A percentile compares a stretch with the other conserved stretches of the same genome.
These are phyloP conservation scores for Tephrocybe rancida DNA, from an alignment of 768 basidiomycete species.

Conservation along the genomic window DNA sequence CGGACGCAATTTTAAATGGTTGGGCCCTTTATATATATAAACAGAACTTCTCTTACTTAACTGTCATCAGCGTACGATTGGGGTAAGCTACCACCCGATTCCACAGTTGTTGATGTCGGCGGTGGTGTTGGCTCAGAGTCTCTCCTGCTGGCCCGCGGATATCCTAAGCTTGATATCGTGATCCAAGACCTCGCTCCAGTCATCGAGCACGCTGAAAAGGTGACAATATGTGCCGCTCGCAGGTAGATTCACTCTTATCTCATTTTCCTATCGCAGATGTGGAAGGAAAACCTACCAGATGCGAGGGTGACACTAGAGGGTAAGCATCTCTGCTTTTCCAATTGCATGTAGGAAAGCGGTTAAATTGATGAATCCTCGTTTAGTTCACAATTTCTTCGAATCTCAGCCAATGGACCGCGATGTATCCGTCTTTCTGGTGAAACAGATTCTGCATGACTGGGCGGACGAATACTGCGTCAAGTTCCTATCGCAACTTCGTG, in stretches of 20 bases:
- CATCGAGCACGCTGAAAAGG: conserved; percentile 24
- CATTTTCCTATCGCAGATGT: not conserved
- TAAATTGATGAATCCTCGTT: not conserved
- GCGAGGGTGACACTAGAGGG: conserved; percentile 1
- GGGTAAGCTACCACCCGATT: conserved; percentile 10
- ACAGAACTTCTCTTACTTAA: too few species aligned
- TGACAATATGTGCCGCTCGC: not conserved
- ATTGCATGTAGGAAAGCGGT: not conserved
- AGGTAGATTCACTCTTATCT: not conserved
- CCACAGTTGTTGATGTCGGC: conserved; percentile 33
- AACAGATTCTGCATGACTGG: conserved; percentile 60
- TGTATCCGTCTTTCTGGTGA: conserved; percentile 47
- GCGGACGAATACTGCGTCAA: conserved; percentile 34
- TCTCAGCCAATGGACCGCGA: conserved; percentile 36
- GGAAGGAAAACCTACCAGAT: not conserved
- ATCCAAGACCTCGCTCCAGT: conserved; percentile 33
- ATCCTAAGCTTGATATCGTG: conserved; percentile 30
- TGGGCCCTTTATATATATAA: too few species aligned
- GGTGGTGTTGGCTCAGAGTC: conserved; percentile 33
- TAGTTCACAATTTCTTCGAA: conserved; percentile 55
- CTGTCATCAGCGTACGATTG: conserved; percentile 24
- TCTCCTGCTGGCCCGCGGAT: conserved; percentile 25
- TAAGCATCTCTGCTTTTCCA: not conserved
- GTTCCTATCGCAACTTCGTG: conserved; percentile 30
- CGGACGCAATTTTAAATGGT: not conserved